Evolutionary conservation across 169 alveolate species (phyloP).

Genomic region (Plasmodium knowlesi): DNA sequence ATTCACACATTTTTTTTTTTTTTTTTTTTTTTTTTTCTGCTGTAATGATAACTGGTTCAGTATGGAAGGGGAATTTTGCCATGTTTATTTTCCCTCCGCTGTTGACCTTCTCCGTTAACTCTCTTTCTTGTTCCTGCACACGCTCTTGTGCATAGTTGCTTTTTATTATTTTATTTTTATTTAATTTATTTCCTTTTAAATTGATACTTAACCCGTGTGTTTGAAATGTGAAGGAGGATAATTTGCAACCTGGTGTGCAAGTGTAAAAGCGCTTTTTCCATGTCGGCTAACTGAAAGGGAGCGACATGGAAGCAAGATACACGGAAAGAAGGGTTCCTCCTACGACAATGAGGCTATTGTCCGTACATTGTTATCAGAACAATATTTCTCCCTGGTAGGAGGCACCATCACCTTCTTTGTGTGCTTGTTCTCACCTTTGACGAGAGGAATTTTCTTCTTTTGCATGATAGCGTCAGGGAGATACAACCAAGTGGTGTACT

Average conservation of each 20-base stretch:
- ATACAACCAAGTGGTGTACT: neutral
- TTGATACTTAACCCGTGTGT: neutral
- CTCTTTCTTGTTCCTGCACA: neutral
- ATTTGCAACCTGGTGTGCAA: neutral
- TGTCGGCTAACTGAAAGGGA: neutral
- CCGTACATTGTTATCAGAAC: neutral
- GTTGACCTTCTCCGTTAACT: neutral
- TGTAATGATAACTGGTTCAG: neutral
- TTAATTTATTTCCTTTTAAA: no score
- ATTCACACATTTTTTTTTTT: neutral
- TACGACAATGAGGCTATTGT: neutral
- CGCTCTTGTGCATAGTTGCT: neutral
- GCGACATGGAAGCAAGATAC: neutral
- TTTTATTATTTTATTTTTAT: no score
- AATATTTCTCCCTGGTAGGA: neutral
- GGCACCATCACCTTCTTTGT: neutral
- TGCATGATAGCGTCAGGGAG: neutral
- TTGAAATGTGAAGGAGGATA: neutral
- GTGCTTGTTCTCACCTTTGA: neutral
- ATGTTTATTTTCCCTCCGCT: neutral
- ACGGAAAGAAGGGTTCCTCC: neutral
- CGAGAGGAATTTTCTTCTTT: neutral
- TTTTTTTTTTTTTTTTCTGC: no score
- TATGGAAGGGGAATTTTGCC: neutral
- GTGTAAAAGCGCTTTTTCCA: neutral